phyloP scores from a whole-genome alignment of 306 rosid genomes.

The Dalbergia cochinchinensis region DNA sequence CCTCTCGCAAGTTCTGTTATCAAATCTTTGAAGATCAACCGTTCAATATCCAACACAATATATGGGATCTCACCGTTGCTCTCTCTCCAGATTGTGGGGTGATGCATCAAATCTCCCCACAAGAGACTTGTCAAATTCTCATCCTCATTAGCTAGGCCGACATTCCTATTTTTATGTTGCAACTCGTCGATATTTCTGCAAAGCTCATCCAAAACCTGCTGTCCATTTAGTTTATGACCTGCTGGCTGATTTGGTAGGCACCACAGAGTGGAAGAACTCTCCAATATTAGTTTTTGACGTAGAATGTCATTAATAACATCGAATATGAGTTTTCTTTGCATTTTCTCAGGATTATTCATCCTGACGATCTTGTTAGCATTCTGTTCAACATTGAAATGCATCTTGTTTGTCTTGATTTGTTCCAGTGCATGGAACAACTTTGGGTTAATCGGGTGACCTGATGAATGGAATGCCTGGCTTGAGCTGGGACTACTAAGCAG shows the following conservation, averaged over 20 bases:
- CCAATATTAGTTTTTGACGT: conserved; percentile 56
- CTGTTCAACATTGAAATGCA: conserved; percentile 44
- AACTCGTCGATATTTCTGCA: conserved; percentile 76
- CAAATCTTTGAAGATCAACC: conserved; percentile 92
- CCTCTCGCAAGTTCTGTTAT: conserved; percentile 74
- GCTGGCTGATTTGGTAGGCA: conserved; percentile 49
- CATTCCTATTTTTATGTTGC: conserved; percentile 49
- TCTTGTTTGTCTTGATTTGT: conserved; percentile 53
- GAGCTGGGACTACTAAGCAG: conserved; percentile 56
- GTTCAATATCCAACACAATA: conserved; percentile 82
- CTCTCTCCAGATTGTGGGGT: conserved; percentile 51
- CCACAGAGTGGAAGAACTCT: conserved; percentile 59
- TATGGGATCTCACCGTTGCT: conserved; percentile 59
- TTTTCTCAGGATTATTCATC: conserved; percentile 39
- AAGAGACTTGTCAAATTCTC: conserved; percentile 56
- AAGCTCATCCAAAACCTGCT: conserved; percentile 61
- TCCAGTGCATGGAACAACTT: conserved; percentile 76
- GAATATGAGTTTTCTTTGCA: conserved; percentile 76
- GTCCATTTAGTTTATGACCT: conserved; percentile 58
- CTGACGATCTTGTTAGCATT: conserved; percentile 19
- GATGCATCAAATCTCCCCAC: conserved; percentile 59
- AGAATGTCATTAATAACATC: conserved; percentile 77
- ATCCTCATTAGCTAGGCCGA: conserved; percentile 52
- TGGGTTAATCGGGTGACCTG: conserved; percentile 58
- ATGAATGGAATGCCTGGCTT: conserved; percentile 53